Evolutionary conservation across 1,284 basidiomycete genomes (phyloP).

Genomic region (Ustilago esculenta): DNA sequence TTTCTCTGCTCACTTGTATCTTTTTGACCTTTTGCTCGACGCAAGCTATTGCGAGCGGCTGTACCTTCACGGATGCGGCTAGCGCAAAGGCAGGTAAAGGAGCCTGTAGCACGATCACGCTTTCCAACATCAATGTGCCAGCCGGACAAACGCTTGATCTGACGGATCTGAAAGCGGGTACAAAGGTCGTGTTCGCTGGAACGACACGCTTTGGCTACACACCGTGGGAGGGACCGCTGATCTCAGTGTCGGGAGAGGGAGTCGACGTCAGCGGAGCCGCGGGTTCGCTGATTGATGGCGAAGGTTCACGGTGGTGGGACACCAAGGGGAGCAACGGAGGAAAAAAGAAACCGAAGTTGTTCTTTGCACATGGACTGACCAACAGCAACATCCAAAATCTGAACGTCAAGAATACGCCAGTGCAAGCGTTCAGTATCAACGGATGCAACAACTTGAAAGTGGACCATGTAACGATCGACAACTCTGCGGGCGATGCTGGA

Average conservation of each 20-base stretch:
- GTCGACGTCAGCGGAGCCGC: slow-evolving; percentile 15
- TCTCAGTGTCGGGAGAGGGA: slow-evolving; percentile 12
- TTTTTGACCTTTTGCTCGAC: background rate
- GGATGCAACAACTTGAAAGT: slow-evolving; percentile 10
- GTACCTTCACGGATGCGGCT: slow-evolving; percentile 25
- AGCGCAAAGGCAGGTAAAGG: slow-evolving; percentile 15
- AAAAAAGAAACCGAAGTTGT: slow-evolving; percentile 40
- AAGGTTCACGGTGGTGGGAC: slow-evolving; percentile 35
- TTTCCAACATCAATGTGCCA: slow-evolving; percentile 35
- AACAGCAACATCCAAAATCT: slow-evolving; percentile 20
- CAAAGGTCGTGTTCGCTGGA: slow-evolving; percentile 28
- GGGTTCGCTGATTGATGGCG: slow-evolving; percentile 13
- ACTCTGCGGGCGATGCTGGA: slow-evolving; percentile 12
- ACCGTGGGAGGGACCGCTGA: slow-evolving; percentile 36
- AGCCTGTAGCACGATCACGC: slow-evolving; percentile 29
- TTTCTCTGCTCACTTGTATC: background rate
- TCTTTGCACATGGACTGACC: slow-evolving; percentile 14
- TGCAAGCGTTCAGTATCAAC: slow-evolving; percentile 40
- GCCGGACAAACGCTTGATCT: slow-evolving; percentile 36
- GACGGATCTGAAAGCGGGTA: slow-evolving; percentile 12
- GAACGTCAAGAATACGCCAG: slow-evolving; percentile 38
- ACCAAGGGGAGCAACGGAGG: slow-evolving; percentile 31
- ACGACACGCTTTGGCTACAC: slow-evolving; percentile 38
- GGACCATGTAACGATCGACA: slow-evolving; percentile 27
- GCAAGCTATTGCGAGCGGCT: background rate